Conservation (phyloP, 108 stramenopile genomes). For the Pseudonitzschia multiseries region DNA sequence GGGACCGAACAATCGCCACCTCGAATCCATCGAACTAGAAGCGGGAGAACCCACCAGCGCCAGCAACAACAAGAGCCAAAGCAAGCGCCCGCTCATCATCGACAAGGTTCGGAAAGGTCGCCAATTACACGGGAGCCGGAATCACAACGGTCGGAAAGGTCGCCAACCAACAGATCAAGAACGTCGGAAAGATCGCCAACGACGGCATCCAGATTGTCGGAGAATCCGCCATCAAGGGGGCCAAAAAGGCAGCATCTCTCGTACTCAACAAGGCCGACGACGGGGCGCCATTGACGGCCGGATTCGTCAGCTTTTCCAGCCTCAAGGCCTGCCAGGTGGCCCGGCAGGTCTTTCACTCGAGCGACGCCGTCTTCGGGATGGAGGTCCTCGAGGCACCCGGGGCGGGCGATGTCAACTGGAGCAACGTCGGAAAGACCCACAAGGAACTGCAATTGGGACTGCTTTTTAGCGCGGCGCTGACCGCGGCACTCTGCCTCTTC, state of each 20-base stretch:
- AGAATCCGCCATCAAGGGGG: neutral
- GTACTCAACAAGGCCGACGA: slow-evolving; percentile 19
- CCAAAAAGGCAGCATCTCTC: neutral
- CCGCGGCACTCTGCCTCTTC: slow-evolving; percentile 49
- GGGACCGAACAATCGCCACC: too few species aligned
- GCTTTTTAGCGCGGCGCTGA: slow-evolving; percentile 42
- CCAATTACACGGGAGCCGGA: too few species aligned
- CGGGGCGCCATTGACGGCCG: slow-evolving; percentile 33
- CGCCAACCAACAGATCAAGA: neutral
- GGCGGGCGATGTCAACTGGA: slow-evolving; percentile 53
- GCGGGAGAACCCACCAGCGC: too few species aligned
- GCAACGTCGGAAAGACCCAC: slow-evolving; percentile 53
- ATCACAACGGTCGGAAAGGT: neutral
- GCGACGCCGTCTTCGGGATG: slow-evolving; percentile 28
- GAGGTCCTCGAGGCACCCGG: slow-evolving; percentile 52
- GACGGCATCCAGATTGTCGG: neutral
- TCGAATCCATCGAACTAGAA: too few species aligned
- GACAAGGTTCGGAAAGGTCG: neutral
- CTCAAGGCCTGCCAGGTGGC: slow-evolving; percentile 35
- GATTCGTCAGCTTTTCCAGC: slow-evolving; percentile 49
- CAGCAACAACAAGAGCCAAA: too few species aligned
- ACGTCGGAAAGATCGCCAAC: neutral
- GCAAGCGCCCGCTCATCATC: neutral
- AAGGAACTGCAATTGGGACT: slow-evolving; percentile 49
- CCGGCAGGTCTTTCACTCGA: slow-evolving; percentile 46